Conservation (phyloP, 805 yeast species). For the Candida manassasensis region DNA sequence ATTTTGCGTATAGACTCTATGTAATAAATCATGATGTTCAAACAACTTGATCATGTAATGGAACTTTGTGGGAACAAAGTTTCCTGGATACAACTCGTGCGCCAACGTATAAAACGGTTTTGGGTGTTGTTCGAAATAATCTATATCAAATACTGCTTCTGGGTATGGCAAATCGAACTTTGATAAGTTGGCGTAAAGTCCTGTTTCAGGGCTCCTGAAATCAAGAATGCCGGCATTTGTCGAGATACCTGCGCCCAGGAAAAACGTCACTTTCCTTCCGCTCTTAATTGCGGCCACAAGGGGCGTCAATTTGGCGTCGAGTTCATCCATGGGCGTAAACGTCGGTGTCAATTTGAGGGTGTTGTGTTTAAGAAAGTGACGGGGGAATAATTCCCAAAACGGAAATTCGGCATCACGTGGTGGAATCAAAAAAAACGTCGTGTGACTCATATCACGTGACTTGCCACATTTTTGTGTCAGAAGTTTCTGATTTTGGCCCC, state of each 20-base stretch:
- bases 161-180: slow-evolving; percentile 79
- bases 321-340: slow-evolving; percentile 5
- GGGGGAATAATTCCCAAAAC: too few species aligned
- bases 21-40: slow-evolving; percentile 56
- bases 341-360: too few species aligned
- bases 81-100: slow-evolving; percentile 82
- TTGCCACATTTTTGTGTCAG: too few species aligned
- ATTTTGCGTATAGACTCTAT: slow-evolving; percentile 84
- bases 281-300: slow-evolving; percentile 25
- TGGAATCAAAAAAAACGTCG: too few species aligned
- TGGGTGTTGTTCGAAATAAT: slow-evolving; percentile 70
- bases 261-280: slow-evolving; percentile 51
- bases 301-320: slow-evolving; percentile 17
- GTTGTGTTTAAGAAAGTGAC: too few species aligned
- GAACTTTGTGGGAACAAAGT: slow-evolving; percentile 75
- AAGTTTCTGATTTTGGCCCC: too few species aligned
- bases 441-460: too few species aligned
- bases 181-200: slow-evolving; percentile 75
- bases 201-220: slow-evolving; percentile 87
- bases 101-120: slow-evolving; percentile 82
- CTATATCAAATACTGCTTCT: slow-evolving; percentile 93
- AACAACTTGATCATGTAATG: slow-evolving; percentile 68
- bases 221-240: slow-evolving; percentile 95
- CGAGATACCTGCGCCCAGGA: slow-evolving; percentile 92
- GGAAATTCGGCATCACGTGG: too few species aligned